Evolutionary conservation across 257 asterid species (phyloP), one percentile per base, ranked within the genome.

Genomic region (Solanum dulcamara): DNA sequence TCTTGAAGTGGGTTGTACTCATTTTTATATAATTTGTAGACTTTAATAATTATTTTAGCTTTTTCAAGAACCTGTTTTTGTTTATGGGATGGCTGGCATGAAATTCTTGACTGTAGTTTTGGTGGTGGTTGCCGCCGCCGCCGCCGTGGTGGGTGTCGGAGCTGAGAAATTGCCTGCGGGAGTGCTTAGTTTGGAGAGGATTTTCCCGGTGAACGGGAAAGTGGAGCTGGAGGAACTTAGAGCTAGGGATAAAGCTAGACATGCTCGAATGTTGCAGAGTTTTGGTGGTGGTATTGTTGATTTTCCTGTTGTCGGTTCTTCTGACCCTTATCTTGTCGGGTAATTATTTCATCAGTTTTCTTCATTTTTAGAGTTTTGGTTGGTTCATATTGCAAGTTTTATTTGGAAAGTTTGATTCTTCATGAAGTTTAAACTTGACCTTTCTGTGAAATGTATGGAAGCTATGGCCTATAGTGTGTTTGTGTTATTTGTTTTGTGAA

Each of bases 301-400:
- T 91, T 94, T 95, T 64, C 90, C 91, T 59, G 97, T 94, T 35
- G 86, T 83, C 7, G 98, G 98, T 8, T 88, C 91, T 30, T 91
- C 97, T 84, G 98, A 95, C 89, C 98, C 98, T 71, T 94, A 88
- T 87, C 91, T 88, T 74, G 92, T 90, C 81, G 98, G 98, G 98
- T 95, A 94, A 86, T 44, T 48, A 48, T 42, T 74, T 64, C 72
- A 28, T 0, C 38, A 67, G 32, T 12, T 32, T 37, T 70, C 26
- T 35, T 35, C 2, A 7, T 17, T 33, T 62, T 32, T 0, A 35
- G 80, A 20, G 32, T 38, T 71, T 71, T 71, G 80, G 80, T 38
- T 71, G 51, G 80, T 71, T 71, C 32, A 20, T 70, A 70, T 37
- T 35, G 53, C 14, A 22, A 10, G 7, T 71, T 17, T 26, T 24